phyloP scores from a whole-genome alignment of 2,329 filamentous ascomycete species.

The Microcyclosporella mali region DNA sequence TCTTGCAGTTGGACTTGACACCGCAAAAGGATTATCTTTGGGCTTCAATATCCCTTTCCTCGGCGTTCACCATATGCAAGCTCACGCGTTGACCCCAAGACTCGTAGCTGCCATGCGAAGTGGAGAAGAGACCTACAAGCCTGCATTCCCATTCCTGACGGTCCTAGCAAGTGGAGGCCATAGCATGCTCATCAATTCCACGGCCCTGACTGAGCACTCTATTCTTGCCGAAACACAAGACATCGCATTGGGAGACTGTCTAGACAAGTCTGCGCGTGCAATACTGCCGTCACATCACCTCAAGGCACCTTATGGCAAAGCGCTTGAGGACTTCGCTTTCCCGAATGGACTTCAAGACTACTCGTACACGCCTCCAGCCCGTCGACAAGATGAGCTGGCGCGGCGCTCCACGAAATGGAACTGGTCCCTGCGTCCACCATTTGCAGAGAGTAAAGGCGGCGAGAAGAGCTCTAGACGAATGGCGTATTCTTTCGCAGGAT shows the following conservation, averaged over 20 bases:
- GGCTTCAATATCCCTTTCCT: slow-evolving; percentile 79
- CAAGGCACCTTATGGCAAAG: slow-evolving; percentile 69
- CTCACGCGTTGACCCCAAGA: slow-evolving; percentile 82
- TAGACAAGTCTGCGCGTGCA: slow-evolving; percentile 78
- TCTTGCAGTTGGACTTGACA: slow-evolving; percentile 69
- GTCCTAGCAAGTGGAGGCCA: slow-evolving; percentile 90
- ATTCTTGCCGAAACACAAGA: slow-evolving; percentile 70
- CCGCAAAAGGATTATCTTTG: slow-evolving; percentile 78
- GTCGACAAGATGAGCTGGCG: slow-evolving; percentile 53
- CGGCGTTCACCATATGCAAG: slow-evolving; percentile 95
- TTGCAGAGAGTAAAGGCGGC: slow-evolving; percentile 47
- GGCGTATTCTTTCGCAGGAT: slow-evolving; percentile 67
- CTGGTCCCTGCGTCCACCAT: slow-evolving; percentile 66
- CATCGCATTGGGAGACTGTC: slow-evolving; percentile 79
- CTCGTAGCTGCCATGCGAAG: slow-evolving; percentile 45
- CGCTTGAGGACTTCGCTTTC: slow-evolving; percentile 76
- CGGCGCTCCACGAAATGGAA: slow-evolving; percentile 46
- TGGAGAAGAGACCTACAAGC: slow-evolving; percentile 28
- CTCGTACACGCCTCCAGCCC: slow-evolving; percentile 55
- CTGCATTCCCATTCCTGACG: slow-evolving; percentile 76
- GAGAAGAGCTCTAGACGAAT: slow-evolving; percentile 41
- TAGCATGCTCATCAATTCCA: slow-evolving; percentile 75
- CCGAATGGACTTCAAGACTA: slow-evolving; percentile 41
- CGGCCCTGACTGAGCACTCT: slow-evolving; percentile 59
- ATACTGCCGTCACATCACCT: slow-evolving; percentile 62